These are phyloP conservation scores for Aspergillus hortae DNA, from an alignment of 2,329 filamentous ascomycete genomes.

Conservation along the genomic window DNA sequence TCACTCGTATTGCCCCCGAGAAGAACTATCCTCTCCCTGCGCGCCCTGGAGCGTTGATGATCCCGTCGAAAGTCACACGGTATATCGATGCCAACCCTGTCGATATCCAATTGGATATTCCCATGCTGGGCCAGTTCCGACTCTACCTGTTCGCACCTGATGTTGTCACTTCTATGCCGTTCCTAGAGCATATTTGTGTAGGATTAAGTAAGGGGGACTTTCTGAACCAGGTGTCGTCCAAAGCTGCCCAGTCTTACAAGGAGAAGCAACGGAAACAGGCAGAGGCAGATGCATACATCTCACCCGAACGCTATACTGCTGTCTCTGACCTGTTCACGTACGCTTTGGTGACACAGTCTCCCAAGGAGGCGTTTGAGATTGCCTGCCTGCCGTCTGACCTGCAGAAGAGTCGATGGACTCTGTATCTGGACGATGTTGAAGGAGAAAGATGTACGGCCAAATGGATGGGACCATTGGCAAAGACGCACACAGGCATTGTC, in stretches of 20 bases:
- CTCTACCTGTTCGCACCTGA: constrained; percentile 69
- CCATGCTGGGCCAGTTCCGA: constrained; percentile 72
- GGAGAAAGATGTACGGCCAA: constrained; percentile 59
- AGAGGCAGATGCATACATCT: constrained; percentile 62
- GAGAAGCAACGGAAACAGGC: constrained; percentile 55
- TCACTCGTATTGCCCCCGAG: constrained; percentile 45
- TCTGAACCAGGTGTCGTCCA: constrained; percentile 57
- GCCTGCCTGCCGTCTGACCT: constrained; percentile 60
- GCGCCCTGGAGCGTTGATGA: constrained; percentile 47
- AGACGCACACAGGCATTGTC: constrained; percentile 59
- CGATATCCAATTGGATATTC: constrained; percentile 73
- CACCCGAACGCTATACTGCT: constrained; percentile 65
- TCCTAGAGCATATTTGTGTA: constrained; percentile 59
- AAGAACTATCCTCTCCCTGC: constrained; percentile 15
- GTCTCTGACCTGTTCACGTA: constrained; percentile 69
- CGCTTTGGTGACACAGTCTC: constrained; percentile 63
- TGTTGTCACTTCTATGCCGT: constrained; percentile 53
- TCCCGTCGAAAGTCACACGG: constrained; percentile 67
- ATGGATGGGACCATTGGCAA: constrained; percentile 61
- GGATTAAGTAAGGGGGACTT: constrained; percentile 50
- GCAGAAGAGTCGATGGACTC: constrained; percentile 65
- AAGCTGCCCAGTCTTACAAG: constrained; percentile 60
- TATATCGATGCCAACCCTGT: constrained; percentile 77
- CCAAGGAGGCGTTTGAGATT: constrained; percentile 63
- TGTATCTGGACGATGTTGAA: constrained; percentile 67